A percentile compares a stretch with the other conserved stretches of the same genome.
phyloP scores from a whole-genome alignment of 169 alveolate genomes.

The Cryptosporidium sp. region DNA sequence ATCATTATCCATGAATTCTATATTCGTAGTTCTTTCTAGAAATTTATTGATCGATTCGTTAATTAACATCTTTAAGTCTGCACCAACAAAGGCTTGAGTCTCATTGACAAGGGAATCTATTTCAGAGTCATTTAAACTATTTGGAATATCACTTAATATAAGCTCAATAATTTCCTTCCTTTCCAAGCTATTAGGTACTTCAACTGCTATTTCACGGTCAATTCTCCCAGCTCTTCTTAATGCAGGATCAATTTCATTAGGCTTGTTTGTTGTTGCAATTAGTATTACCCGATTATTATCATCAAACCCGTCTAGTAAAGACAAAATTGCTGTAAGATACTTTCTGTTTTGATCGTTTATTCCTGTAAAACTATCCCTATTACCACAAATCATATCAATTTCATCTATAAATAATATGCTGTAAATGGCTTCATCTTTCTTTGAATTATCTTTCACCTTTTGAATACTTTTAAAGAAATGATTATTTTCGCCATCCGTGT shows the following conservation, averaged over 20 bases:
- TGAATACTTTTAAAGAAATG: slow-evolving; percentile 27
- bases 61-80: slow-evolving; percentile 85
- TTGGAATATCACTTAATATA: slow-evolving; percentile 78
- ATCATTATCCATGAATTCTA: background rate
- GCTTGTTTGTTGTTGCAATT: slow-evolving; percentile 93
- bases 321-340: slow-evolving; percentile 85
- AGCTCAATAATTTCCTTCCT: slow-evolving; percentile 89
- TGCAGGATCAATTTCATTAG: slow-evolving; percentile 91
- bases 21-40: background rate
- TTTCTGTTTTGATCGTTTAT: slow-evolving; percentile 84
- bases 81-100: slow-evolving; percentile 89
- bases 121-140: slow-evolving; percentile 76
- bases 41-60: slow-evolving; percentile 77
- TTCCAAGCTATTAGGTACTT: slow-evolving; percentile 91
- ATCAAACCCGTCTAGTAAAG: slow-evolving; percentile 88
- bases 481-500: slow-evolving; percentile 2
- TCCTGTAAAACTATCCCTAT: slow-evolving; percentile 83
- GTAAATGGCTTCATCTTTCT: background rate
- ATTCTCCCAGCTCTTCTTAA: slow-evolving; percentile 96
- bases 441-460: slow-evolving; percentile 35
- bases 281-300: slow-evolving; percentile 83
- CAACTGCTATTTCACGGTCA: slow-evolving; percentile 94
- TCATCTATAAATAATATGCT: slow-evolving; percentile 91
- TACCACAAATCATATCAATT: slow-evolving; percentile 91
- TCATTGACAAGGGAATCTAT: slow-evolving; percentile 78